Conservation (phyloP, 2,329 filamentous ascomycete species). For the Phyllosticta citribraziliensis region DNA sequence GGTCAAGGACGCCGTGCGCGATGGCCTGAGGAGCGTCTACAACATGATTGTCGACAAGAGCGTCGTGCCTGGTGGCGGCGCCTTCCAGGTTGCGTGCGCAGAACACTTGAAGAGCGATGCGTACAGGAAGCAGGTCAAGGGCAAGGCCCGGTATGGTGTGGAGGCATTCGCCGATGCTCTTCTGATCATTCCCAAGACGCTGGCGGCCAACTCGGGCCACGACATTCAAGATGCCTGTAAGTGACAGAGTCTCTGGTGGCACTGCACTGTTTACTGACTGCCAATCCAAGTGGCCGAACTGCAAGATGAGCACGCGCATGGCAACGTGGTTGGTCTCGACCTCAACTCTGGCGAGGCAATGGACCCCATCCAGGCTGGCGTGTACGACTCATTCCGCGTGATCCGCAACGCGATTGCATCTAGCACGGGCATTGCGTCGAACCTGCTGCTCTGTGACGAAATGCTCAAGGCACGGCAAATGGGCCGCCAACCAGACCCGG, state of each 20-base stretch:
- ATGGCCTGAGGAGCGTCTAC: conserved; percentile 92
- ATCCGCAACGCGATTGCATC: conserved; percentile 89
- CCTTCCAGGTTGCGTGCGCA: conserved; percentile 91
- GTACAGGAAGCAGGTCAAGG: conserved; percentile 86
- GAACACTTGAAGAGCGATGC: conserved; percentile 76
- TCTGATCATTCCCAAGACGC: conserved; percentile 90
- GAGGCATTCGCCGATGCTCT: conserved; percentile 91
- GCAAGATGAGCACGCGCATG: conserved; percentile 76
- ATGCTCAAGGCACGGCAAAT: conserved; percentile 97
- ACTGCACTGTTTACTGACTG: conserved; percentile 7
- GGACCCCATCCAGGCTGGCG: conserved; percentile 85
- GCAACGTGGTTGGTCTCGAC: conserved; percentile 78
- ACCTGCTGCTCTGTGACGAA: conserved; percentile 91
- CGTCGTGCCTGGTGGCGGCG: conserved; percentile 87
- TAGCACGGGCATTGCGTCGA: conserved; percentile 88
- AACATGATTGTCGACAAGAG: conserved; percentile 99
- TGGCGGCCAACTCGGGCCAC: conserved; percentile 90
- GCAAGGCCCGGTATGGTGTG: conserved; percentile 95
- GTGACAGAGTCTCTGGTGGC: conserved; percentile 27
- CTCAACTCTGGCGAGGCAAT: conserved; percentile 82
- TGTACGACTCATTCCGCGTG: conserved; percentile 94
- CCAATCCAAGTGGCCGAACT: conserved; percentile 60
- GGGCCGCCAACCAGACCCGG: conserved; percentile 34
- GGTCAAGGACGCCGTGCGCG: conserved; percentile 90
- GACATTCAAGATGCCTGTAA: conserved; percentile 91